Base-by-base conservation (phyloP, 2,329 filamentous ascomycete species). In the Colletotrichum somersetense region DNA sequence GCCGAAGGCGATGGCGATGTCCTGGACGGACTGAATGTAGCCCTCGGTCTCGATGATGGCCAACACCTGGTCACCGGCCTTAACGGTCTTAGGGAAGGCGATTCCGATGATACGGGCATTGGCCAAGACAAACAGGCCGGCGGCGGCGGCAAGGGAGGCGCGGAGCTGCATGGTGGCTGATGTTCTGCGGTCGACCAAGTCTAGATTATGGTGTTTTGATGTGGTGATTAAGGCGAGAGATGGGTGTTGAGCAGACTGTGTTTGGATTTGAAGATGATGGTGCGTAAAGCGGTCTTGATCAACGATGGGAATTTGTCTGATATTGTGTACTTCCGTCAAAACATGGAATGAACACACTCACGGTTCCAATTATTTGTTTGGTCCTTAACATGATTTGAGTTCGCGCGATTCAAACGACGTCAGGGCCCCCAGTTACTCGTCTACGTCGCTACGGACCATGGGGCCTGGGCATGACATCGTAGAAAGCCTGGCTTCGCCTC, bases 1-100 rank as follows among this genome's bases (percentile, higher is more conserved):
- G 48, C 85, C 85, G 74, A 85, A 84, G 38, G 81, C 83, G 12
- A 86, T 80, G 64, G 84, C 80, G 3, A 86, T 77, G 73, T 87
- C 84, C 74, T 80, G 76, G 40, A 85, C 81, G 63, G 78, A 66
- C 76, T 87, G 84, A 76, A 84, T 83, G 79, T 85, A 86, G 78
- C 81, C 80, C 59, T 81, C 77, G 55, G 80, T 82, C 53, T 79
- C 57, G 73, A 87, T 79, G 26, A 79, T 79, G 75, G 82, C 79
- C 40, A 78, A 75, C 55, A 78, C 75, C 38, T 70, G 44, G 42
- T 77, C 74, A 72, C 82, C 83, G 5, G 83, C 80, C 44, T 77
- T 77, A 73, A 86, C 80, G 50, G 79, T 83, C 11, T 78, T 67
- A 1, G 85, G 85, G 20, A 83, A 79, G 20, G 80, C 77, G 75